These are phyloP conservation scores for Fusarium multiceps DNA, from an alignment of 2,329 filamentous ascomycete genomes.

Conservation along the genomic window DNA sequence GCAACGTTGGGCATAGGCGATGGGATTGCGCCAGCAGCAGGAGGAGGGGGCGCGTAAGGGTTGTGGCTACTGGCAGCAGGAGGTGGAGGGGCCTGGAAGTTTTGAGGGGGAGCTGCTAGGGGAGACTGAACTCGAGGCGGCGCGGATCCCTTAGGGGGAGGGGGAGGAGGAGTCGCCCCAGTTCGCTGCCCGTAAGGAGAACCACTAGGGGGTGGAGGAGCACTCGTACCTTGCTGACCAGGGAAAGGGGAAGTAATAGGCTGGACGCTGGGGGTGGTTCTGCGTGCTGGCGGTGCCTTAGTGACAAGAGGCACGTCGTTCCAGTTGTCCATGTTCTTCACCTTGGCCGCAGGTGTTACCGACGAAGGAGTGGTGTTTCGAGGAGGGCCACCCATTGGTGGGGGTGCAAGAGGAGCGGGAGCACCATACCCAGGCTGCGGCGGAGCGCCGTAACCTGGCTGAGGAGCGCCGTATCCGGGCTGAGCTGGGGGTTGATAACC, in stretches of 20 bases:
- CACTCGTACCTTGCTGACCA: constrained; percentile 67
- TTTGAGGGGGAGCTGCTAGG: constrained; percentile 65
- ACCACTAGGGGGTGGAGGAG: constrained; percentile 63
- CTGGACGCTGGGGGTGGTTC: constrained; percentile 77
- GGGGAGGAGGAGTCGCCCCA: constrained; percentile 78
- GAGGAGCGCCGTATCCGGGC: constrained; percentile 53
- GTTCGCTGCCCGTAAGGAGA: constrained; percentile 70
- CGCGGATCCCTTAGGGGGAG: constrained; percentile 83
- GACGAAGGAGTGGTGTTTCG: constrained; percentile 75
- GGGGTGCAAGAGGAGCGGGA: constrained; percentile 50
- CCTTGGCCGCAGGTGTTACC: constrained; percentile 72
- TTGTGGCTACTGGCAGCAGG: constrained; percentile 72
- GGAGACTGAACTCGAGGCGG: constrained; percentile 80
- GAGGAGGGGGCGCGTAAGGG: constrained; percentile 64
- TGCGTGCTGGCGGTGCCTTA: constrained; percentile 74
- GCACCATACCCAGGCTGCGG: constrained; percentile 53
- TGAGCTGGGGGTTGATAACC: constrained; percentile 65
- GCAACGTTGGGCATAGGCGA: constrained; percentile 68
- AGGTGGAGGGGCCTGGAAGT: constrained; percentile 57
- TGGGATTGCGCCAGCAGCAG: constrained; percentile 72
- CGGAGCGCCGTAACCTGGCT: constrained; percentile 59
- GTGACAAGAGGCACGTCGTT: constrained; percentile 93
- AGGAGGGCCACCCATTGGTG: constrained; percentile 54
- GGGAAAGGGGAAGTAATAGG: constrained; percentile 82
- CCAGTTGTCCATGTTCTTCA: constrained; percentile 83